These are phyloP conservation scores for Ramularia endophylla DNA, from an alignment of 2,329 filamentous ascomycete species.

Conservation along the genomic window DNA sequence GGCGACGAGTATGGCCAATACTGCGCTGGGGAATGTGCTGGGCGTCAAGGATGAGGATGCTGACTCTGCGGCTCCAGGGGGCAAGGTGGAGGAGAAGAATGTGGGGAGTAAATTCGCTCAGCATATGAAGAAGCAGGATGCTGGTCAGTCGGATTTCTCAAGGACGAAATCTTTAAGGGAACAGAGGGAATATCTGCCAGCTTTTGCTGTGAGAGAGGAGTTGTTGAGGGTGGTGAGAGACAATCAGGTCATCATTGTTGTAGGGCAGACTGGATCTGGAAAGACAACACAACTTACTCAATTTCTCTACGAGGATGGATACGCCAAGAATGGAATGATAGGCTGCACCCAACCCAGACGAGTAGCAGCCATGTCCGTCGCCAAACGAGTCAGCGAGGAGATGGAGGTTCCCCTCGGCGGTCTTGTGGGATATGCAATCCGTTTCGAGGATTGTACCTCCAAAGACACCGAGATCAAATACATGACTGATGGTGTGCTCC, in stretches of 20 bases:
- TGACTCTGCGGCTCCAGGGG: slow-evolving; percentile 71
- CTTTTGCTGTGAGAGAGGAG: slow-evolving; percentile 94
- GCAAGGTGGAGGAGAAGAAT: slow-evolving; percentile 57
- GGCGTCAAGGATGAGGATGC: slow-evolving; percentile 86
- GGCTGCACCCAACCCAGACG: slow-evolving; percentile 93
- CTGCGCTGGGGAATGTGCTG: slow-evolving; percentile 89
- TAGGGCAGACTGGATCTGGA: slow-evolving; percentile 94
- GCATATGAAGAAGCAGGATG: slow-evolving; percentile 81
- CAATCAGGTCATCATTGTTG: slow-evolving; percentile 94
- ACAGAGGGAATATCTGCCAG: slow-evolving; percentile 87
- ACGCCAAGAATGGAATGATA: slow-evolving; percentile 80
- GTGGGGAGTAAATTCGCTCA: slow-evolving; percentile 77
- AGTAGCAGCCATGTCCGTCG: slow-evolving; percentile 98
- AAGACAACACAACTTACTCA: slow-evolving; percentile 98
- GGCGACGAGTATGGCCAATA: slow-evolving; percentile 87
- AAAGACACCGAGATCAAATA: slow-evolving; percentile 96
- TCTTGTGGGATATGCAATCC: slow-evolving; percentile 91
- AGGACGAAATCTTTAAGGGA: slow-evolving; percentile 84
- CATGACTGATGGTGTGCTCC: slow-evolving; percentile 94
- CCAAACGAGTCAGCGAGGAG: slow-evolving; percentile 95
- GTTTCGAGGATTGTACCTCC: slow-evolving; percentile 97
- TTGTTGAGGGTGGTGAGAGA: slow-evolving; percentile 86
- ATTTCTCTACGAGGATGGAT: slow-evolving; percentile 93
- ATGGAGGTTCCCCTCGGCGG: slow-evolving; percentile 91
- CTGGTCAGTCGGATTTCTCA: slow-evolving; percentile 81